Evolutionary conservation across 257 asterid genomes (phyloP).

Genomic region (Solanum medicagineum): DNA sequence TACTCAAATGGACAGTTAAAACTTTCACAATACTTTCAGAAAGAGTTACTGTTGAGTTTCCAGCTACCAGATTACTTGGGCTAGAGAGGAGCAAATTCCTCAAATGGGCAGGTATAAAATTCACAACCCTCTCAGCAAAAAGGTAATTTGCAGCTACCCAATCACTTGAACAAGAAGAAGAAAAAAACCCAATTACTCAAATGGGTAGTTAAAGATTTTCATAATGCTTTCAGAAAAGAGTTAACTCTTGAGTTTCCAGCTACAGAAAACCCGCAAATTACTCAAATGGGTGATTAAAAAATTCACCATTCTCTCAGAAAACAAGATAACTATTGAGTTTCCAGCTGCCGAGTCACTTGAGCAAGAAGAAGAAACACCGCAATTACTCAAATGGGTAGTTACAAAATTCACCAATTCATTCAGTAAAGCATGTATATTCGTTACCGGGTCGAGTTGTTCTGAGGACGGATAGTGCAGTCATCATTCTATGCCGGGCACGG

Average conservation of each 20-base stretch:
- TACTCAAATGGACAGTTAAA: constrained; percentile 4
- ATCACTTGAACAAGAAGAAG: background rate
- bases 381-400: background rate
- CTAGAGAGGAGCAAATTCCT: too few relatives aligned
- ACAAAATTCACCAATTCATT: background rate
- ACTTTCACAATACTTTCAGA: background rate
- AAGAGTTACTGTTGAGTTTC: background rate
- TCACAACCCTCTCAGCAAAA: too few relatives aligned
- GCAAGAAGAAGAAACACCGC: too few relatives aligned
- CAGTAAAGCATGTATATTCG: background rate
- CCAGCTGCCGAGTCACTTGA: too few relatives aligned
- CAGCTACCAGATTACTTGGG: constrained; percentile 1
- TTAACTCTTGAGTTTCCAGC: too few relatives aligned
- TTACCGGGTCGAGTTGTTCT: constrained; percentile 53
- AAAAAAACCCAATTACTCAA: background rate
- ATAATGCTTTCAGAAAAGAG: too few relatives aligned
- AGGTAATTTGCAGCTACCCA: too few relatives aligned
- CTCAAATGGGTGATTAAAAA: background rate
- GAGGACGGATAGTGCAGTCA: constrained; percentile 36
- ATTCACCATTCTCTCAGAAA: too few relatives aligned
- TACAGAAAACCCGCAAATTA: too few relatives aligned
- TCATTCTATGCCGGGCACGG: constrained; percentile 19
- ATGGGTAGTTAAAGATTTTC: too few relatives aligned
- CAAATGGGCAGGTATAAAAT: too few relatives aligned
- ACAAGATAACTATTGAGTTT: too few relatives aligned